Evolutionary conservation across 192 early-diverging fungal genomes (phyloP), one percentile per base, ranked within the genome.

Genomic region (Coemansia sp.): DNA sequence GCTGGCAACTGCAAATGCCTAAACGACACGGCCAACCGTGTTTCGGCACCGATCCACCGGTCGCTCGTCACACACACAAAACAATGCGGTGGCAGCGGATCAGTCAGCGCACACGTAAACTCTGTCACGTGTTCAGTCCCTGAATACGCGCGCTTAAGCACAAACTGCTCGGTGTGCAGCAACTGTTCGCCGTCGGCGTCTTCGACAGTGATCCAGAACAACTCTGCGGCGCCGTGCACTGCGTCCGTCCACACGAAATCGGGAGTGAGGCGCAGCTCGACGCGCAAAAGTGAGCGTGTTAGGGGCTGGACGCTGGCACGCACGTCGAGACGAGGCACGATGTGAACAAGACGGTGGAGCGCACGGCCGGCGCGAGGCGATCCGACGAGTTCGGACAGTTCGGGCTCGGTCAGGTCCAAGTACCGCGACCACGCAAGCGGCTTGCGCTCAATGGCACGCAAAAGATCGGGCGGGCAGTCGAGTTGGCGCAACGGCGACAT

Each of bases 401-500:
- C 96, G 45, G 93, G 87, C n/a, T 91, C 87, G 39, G 85, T 88
- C 32, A 99, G 78, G 68, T 99, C 95, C 71, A 90, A 88, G 74
- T 96, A 98, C 35, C 97, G 89, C 23, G 94, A 86, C 95, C 96
- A 99, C 10, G 92, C 82, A 59, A 98, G 89, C 62, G 96, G 94
- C 75, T 95, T 94, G 59, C 92, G 84, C 81, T 99, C 97, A 22
- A 99, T 82, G 26, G 87, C 81, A 53, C 88, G 87, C 66, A 99
- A 88, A 41, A 96, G 73, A 43, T 96, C 94, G 7, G 83, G 65
- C 9, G 92, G 91, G 35, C 63, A 73, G 38, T 60, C 84, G 71
- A 98, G 92, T 80, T 99, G 97, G 19, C 97, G 90, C 45, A 99
- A 80, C 14, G 97, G 97, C 55, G 88, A 90, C 96, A 97, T 97